Evolutionary conservation across 805 yeast species (phyloP), one percentile per base, ranked within the genome.

Genomic region (Saccharomycopsis amapae): DNA sequence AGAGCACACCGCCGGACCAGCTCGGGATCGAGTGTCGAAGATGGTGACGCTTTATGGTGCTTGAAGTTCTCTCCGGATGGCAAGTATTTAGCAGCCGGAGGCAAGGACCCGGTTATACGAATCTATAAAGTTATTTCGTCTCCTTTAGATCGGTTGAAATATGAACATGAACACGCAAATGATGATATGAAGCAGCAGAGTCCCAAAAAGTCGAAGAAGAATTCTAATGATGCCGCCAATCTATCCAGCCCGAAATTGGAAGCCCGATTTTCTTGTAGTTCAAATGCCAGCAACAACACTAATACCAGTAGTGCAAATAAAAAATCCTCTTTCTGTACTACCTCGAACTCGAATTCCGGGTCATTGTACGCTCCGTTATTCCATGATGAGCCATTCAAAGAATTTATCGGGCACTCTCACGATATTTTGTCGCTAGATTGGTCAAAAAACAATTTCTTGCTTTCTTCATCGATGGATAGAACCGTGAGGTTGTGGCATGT

Each of bases 401-500:
- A 71, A 12, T 82, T 78, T 51, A 62, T 60, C 35, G 93, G 85
- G 15, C 97, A 90, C 61, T 62, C 73, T 1, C 75, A 74, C 38
- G 83, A 86, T 48, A 71, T 90, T 13, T 61, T 86, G n/a, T 76
- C 84, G 9, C 58, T 89, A 28, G 85, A 85, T 56, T 89, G 97
- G 97, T 82, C 94, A 42, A 81, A 81, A 55, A 88, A 87, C 62
- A 81, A 81, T 58, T 89, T 89, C 55, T 59, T 90, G 25, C 59
- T 87, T 1, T 72, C 93, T 0, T 80, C 93, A 3, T 83, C 95
- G 1, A 83, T 85, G 81, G 97, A 89, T 62, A 73, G 76, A 52
- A 81, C 94, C 0, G 95, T 79, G 2, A 75, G 76, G 52, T 64
- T 89, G 39, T 89, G 97, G 96, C 94, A 89, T 60, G 73, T 82